A percentile compares a stretch with the other conserved stretches of the same genome.
Conservation (phyloP, 2,329 filamentous ascomycete genomes). For the Cyphellophora attinorum region DNA sequence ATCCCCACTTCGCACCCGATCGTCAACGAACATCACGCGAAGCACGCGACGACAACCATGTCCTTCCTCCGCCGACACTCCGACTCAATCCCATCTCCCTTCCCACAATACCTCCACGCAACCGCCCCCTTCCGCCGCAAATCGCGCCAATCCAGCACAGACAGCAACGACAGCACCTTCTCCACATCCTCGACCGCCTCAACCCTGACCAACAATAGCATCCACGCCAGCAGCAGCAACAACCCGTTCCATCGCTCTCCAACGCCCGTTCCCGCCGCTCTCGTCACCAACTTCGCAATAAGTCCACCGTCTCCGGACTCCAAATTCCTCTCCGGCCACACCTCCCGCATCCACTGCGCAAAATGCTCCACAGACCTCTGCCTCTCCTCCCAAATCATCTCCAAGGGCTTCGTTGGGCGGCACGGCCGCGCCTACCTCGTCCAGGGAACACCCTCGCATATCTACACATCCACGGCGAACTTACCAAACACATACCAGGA, state of each 20-base stretch:
- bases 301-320: slow-evolving; percentile 13
- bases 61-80: slow-evolving; percentile 16
- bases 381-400: slow-evolving; percentile 50
- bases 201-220: slow-evolving; percentile 8
- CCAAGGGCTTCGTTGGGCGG: slow-evolving; percentile 56
- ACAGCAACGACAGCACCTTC: slow-evolving; percentile 25
- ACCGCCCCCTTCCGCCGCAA: slow-evolving; percentile 35
- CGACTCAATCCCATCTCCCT: slow-evolving; percentile 26
- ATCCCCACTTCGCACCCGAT: no score
- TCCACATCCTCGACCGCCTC: slow-evolving; percentile 21
- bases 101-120: slow-evolving; percentile 43
- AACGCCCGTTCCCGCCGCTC: slow-evolving; percentile 10
- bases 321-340: slow-evolving; percentile 35
- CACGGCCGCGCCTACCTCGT: slow-evolving; percentile 57
- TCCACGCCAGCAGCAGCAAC: slow-evolving; percentile 11
- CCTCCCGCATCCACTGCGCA: slow-evolving; percentile 49
- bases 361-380: slow-evolving; percentile 51
- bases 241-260: slow-evolving; percentile 17
- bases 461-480: slow-evolving; percentile 19
- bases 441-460: slow-evolving; percentile 17
- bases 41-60: no score
- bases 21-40: no score
- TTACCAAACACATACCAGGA: slow-evolving; percentile 52
- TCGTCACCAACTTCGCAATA: slow-evolving; percentile 7
- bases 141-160: slow-evolving; percentile 29